phyloP scores from a whole-genome alignment of 2,329 filamentous ascomycete genomes.

The Fusarium illudens region DNA sequence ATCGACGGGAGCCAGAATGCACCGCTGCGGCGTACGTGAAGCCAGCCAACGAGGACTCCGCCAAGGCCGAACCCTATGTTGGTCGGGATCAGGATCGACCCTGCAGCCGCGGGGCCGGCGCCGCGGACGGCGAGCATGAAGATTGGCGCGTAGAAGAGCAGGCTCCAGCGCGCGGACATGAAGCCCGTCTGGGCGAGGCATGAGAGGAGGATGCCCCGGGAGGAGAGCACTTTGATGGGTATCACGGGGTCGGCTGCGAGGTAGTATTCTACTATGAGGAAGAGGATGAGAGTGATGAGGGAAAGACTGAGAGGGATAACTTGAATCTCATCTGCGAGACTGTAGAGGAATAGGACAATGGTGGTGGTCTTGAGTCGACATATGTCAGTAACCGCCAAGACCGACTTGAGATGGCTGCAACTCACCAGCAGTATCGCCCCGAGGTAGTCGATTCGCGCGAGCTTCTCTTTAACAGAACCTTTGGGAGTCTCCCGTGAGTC shows the following conservation, averaged over 20 bases:
- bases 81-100: conserved; percentile 80
- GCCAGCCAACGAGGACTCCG: conserved; percentile 74
- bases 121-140: conserved; percentile 80
- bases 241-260: conserved; percentile 76
- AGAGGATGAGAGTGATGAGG: conserved; percentile 57
- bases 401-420: neutral
- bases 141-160: conserved; percentile 83
- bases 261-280: conserved; percentile 70
- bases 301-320: conserved; percentile 68
- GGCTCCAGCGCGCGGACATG: conserved; percentile 82
- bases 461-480: conserved; percentile 57
- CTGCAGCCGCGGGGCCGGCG: conserved; percentile 74
- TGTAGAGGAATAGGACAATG: conserved; percentile 76
- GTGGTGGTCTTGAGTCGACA: conserved; percentile 60
- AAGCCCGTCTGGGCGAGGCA: conserved; percentile 78
- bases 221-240: conserved; percentile 73
- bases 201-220: conserved; percentile 74
- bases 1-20: conserved; percentile 76
- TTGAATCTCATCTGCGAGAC: conserved; percentile 71
- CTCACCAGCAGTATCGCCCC: conserved; percentile 73
- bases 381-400: conserved; percentile 3
- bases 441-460: conserved; percentile 76
- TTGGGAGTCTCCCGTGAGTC: conserved; percentile 16
- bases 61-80: conserved; percentile 81
- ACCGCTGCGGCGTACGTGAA: conserved; percentile 77